phyloP scores from a whole-genome alignment of 208 protist genomes.

The Vickermania spadyakhi region DNA sequence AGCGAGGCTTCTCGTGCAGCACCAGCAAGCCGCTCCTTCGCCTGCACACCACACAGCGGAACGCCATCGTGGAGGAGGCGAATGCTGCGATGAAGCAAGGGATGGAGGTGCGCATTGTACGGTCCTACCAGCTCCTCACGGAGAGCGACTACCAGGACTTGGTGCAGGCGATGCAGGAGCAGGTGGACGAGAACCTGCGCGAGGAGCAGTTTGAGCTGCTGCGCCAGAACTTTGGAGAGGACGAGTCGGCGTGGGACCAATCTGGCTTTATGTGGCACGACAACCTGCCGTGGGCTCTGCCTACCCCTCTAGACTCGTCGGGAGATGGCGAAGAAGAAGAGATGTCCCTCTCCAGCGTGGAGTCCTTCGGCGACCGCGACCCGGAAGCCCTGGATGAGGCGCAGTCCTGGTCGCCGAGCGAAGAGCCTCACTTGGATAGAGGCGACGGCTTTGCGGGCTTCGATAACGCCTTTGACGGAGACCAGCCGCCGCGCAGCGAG shows the following conservation, averaged over 20 bases:
- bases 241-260: not conserved
- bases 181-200: conserved; percentile 35
- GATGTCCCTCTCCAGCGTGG: not conserved
- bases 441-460: not conserved
- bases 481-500: not conserved
- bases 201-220: conserved; percentile 75
- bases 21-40: conserved; percentile 60
- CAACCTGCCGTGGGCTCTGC: not conserved
- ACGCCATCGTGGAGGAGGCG: conserved; percentile 72
- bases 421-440: not conserved
- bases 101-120: conserved; percentile 70
- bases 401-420: not conserved
- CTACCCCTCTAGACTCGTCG: not conserved
- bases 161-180: conserved; percentile 68
- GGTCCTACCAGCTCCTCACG: conserved; percentile 79
- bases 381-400: not conserved
- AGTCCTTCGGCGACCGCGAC: too few species aligned
- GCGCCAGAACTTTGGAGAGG: conserved; percentile 44
- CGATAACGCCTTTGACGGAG: not conserved
- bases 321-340: not conserved
- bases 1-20: conserved; percentile 36
- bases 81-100: conserved; percentile 51
- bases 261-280: not conserved
- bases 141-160: conserved; percentile 68
- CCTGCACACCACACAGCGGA: conserved; percentile 76